Evolutionary conservation across 129 eudicot species (phyloP).

Genomic region (Arctium minus): DNA sequence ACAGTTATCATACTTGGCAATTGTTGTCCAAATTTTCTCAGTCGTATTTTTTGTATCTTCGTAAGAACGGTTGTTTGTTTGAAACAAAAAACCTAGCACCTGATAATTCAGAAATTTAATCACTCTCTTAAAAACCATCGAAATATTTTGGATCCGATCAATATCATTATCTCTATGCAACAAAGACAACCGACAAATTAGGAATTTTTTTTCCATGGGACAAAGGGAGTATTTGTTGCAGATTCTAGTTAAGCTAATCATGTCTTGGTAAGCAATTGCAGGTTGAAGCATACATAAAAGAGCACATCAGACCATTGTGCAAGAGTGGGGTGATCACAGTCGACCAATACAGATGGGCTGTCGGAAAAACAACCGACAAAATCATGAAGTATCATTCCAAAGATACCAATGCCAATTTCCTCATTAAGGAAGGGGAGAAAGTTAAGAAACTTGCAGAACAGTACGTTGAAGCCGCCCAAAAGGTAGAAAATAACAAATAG

Average conservation of each 20-base stretch:
- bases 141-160: neutral
- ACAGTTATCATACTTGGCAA: neutral
- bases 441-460: constrained; percentile 96
- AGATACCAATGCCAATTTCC: constrained; percentile 85
- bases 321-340: constrained; percentile 97
- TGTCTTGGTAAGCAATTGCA: constrained; percentile 15
- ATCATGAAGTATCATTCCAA: constrained; percentile 85
- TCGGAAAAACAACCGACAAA: constrained; percentile 85
- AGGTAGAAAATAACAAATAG: constrained; percentile 30
- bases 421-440: constrained; percentile 93
- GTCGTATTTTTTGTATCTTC: neutral
- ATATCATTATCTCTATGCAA: neutral
- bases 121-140: neutral
- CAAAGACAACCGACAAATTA: neutral
- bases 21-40: neutral
- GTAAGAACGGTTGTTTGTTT: neutral
- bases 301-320: constrained; percentile 93
- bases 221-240: constrained; percentile 4
- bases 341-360: constrained; percentile 89
- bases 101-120: neutral
- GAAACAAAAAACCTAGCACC: neutral
- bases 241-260: constrained; percentile 12
- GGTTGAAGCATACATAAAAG: constrained; percentile 97
- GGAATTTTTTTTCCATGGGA: neutral
- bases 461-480: constrained; percentile 81